Percentiles rank a stretch among this genome's conserved stretches.
These are phyloP conservation scores for Phylloporus sp. DNA, from an alignment of 1,284 basidiomycete species.

Conservation along the genomic window DNA sequence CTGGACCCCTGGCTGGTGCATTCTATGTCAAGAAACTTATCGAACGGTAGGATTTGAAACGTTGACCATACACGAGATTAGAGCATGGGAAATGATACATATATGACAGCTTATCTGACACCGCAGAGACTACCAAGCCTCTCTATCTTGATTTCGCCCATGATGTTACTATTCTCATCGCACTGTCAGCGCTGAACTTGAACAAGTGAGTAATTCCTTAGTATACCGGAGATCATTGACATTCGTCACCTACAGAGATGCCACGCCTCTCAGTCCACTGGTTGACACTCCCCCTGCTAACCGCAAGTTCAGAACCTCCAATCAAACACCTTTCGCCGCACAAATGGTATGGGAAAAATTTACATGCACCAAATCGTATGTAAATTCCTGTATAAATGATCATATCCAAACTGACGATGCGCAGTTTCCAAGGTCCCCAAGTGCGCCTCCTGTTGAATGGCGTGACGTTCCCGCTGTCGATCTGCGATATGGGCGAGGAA, in stretches of 20 bases:
- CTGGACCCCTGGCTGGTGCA: constrained; percentile 45
- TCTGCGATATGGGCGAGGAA: not conserved
- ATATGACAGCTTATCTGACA: constrained; percentile 40
- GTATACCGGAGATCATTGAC: no score
- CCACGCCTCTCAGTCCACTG: no score
- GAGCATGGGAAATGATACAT: not conserved
- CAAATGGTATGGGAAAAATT: no score
- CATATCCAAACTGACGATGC: not conserved
- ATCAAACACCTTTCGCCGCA: no score
- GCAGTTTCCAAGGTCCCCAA: not conserved
- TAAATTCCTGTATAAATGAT: not conserved
- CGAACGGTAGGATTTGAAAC: constrained; percentile 38
- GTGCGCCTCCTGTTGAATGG: not conserved
- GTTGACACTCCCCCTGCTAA: no score
- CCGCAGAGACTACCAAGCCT: constrained; percentile 35
- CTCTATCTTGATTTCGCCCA: constrained; percentile 54
- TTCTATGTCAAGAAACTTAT: constrained; percentile 49
- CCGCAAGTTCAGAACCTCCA: no score
- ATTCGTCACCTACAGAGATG: no score
- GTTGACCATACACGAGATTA: not conserved
- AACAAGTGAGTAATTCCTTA: not conserved
- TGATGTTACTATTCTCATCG: constrained; percentile 49
- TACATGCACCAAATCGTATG: not conserved
- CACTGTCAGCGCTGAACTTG: constrained; percentile 28
- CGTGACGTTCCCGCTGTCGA: not conserved